A percentile compares a stretch with the other conserved stretches of the same genome.
Evolutionary conservation across 768 basidiomycete genomes (phyloP).

Genomic region (Fomitopsis serialis): DNA sequence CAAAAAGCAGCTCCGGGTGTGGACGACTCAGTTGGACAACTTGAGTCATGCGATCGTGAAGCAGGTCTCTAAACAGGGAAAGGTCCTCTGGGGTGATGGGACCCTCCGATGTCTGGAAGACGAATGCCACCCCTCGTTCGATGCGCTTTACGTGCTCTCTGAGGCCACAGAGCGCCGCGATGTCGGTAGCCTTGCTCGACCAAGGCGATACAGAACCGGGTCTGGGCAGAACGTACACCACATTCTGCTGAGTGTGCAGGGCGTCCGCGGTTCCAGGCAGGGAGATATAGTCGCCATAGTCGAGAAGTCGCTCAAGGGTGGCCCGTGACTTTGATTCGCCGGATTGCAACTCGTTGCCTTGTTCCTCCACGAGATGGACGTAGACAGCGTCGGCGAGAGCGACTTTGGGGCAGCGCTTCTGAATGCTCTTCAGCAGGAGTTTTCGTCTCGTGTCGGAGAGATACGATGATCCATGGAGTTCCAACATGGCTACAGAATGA

Average conservation of each 20-base stretch:
- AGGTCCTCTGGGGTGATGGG: constrained; percentile 43
- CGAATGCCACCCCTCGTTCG: constrained; percentile 77
- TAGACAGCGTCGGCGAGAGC: constrained; percentile 75
- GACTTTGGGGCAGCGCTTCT: constrained; percentile 45
- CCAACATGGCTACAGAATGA: constrained; percentile 56
- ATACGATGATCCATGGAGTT: constrained; percentile 72
- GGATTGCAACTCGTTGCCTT: constrained; percentile 43
- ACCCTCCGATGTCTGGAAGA: constrained; percentile 44
- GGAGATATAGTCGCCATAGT: constrained; percentile 77
- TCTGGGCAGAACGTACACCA: constrained; percentile 75
- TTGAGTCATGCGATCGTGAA: constrained; percentile 98
- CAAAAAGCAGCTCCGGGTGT: constrained; percentile 49
- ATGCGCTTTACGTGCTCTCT: constrained; percentile 66
- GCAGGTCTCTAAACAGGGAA: constrained; percentile 52
- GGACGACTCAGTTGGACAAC: constrained; percentile 57
- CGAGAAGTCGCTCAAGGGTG: constrained; percentile 66
- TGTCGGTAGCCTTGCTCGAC: constrained; percentile 99
- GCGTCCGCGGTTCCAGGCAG: constrained; percentile 37
- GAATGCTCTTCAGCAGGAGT: constrained; percentile 56
- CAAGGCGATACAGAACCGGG: constrained; percentile 94
- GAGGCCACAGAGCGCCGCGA: constrained; percentile 82
- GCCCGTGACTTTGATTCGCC: constrained; percentile 38
- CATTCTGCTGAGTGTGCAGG: constrained; percentile 31
- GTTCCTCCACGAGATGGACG: constrained; percentile 66
- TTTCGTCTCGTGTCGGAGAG: constrained; percentile 68